These are phyloP conservation scores for Pseudopediastrum boryanum DNA, from an alignment of 139 green algal genomes.

Conservation along the genomic window DNA sequence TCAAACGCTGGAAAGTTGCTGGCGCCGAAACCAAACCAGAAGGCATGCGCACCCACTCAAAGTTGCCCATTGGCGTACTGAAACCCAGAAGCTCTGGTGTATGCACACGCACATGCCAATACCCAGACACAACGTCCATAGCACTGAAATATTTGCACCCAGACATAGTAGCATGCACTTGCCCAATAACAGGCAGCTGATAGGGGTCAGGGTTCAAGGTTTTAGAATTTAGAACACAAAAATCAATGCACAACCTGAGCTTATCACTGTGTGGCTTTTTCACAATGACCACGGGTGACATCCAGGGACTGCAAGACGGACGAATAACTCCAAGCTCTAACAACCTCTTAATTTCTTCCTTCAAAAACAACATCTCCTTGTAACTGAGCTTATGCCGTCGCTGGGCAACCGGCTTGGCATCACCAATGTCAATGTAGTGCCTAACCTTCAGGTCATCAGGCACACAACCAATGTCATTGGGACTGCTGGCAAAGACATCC, in stretches of 20 bases:
- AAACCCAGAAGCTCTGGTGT: background rate
- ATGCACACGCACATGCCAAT: slow-evolving; percentile 13
- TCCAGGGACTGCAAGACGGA: background rate
- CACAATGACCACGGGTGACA: slow-evolving; percentile 26
- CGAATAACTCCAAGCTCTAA: slow-evolving; percentile 7
- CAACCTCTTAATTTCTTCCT: slow-evolving; percentile 7
- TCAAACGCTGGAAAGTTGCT: slow-evolving; percentile 35
- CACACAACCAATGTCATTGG: slow-evolving; percentile 27
- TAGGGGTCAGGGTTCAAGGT: slow-evolving; percentile 12
- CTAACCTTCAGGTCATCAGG: background rate
- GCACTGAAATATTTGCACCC: slow-evolving; percentile 1
- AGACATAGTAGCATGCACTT: slow-evolving; percentile 2
- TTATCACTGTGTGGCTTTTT: slow-evolving; percentile 13
- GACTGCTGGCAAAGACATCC: slow-evolving; percentile 8
- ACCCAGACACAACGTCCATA: slow-evolving; percentile 19
- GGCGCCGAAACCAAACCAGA: slow-evolving; percentile 25
- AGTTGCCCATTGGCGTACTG: slow-evolving; percentile 10
- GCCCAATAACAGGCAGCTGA: slow-evolving; percentile 7
- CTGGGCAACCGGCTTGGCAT: background rate
- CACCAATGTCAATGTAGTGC: background rate
- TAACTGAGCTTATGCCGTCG: background rate
- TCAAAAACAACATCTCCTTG: slow-evolving; percentile 13
- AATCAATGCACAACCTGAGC: background rate
- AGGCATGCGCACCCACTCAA: slow-evolving; percentile 8
- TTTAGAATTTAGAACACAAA: background rate